Evolutionary conservation across 1,284 basidiomycete species (phyloP).

Genomic region (Ceratobasidium sp.): DNA sequence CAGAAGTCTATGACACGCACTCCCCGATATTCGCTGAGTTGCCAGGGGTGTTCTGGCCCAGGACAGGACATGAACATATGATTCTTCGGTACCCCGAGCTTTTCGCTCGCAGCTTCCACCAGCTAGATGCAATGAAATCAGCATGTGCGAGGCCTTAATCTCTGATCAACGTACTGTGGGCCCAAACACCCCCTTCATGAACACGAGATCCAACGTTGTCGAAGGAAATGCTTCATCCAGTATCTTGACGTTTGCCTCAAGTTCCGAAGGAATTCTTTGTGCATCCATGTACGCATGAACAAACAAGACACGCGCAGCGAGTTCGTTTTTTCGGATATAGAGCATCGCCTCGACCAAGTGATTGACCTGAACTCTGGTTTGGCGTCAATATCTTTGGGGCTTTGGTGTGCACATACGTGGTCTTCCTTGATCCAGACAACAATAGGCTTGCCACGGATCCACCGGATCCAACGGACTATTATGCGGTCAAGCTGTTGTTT

Average conservation of each 20-base stretch:
- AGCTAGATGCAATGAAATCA: slow-evolving; percentile 43
- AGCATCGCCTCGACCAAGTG: slow-evolving; percentile 69
- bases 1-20: slow-evolving; percentile 48
- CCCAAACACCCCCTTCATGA: slow-evolving; percentile 47
- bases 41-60: slow-evolving; percentile 44
- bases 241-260: slow-evolving; percentile 53
- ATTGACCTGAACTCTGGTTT: slow-evolving; percentile 62
- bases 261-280: slow-evolving; percentile 59
- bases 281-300: slow-evolving; percentile 68
- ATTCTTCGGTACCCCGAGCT: slow-evolving; percentile 46
- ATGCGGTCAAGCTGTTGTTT: slow-evolving; percentile 59
- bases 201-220: slow-evolving; percentile 48
- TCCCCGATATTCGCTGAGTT: slow-evolving; percentile 48
- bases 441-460: slow-evolving; percentile 64
- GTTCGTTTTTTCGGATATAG: slow-evolving; percentile 73
- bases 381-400: background rate
- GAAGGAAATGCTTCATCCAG: slow-evolving; percentile 49
- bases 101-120: slow-evolving; percentile 48
- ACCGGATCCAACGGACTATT: slow-evolving; percentile 62
- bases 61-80: slow-evolving; percentile 50
- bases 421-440: slow-evolving; percentile 70
- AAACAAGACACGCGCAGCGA: slow-evolving; percentile 72
- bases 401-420: slow-evolving; percentile 60
- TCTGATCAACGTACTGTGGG: slow-evolving; percentile 43
- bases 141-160: background rate